Conservation (phyloP, 371 early-diverging fungal species). For the Furculomyces boomerangus region DNA sequence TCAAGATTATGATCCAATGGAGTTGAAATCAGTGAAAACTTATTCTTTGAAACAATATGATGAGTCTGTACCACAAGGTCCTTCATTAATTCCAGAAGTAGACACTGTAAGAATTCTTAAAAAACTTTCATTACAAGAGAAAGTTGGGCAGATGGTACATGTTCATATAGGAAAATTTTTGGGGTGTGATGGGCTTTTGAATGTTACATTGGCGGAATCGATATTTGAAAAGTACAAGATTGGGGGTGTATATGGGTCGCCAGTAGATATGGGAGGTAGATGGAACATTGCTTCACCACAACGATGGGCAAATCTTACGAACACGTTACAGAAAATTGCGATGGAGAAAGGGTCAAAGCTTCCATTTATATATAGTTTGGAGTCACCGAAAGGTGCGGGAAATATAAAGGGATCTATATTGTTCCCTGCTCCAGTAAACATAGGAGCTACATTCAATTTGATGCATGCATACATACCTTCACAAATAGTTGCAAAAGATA, state of each 20-base stretch:
- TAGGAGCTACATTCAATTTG: constrained; percentile 32
- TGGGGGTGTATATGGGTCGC: constrained; percentile 12
- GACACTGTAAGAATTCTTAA: background rate
- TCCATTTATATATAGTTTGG: constrained; percentile 32
- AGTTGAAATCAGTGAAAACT: background rate
- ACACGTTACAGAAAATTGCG: constrained; percentile 25
- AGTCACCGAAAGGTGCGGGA: constrained; percentile 49
- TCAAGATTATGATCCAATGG: background rate
- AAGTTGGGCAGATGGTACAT: constrained; percentile 53
- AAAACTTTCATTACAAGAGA: constrained; percentile 31
- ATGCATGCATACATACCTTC: constrained; percentile 26
- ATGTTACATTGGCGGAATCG: constrained; percentile 19
- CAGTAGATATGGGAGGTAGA: constrained; percentile 18
- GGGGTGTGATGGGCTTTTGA: constrained; percentile 24
- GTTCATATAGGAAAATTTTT: constrained; percentile 18
- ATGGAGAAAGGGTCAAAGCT: constrained; percentile 19
- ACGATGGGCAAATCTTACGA: constrained; percentile 23
- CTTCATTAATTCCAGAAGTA: background rate
- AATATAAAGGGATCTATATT: constrained; percentile 35
- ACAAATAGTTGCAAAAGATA: constrained; percentile 32
- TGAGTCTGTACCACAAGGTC: background rate
- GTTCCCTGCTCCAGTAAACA: constrained; percentile 30
- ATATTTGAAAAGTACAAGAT: constrained; percentile 24
- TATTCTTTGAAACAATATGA: background rate
- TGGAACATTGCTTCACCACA: constrained; percentile 26